Base-by-base conservation (phyloP, 1,139 yeast genomes). In the Lodderomyces metapsilosis region DNA sequence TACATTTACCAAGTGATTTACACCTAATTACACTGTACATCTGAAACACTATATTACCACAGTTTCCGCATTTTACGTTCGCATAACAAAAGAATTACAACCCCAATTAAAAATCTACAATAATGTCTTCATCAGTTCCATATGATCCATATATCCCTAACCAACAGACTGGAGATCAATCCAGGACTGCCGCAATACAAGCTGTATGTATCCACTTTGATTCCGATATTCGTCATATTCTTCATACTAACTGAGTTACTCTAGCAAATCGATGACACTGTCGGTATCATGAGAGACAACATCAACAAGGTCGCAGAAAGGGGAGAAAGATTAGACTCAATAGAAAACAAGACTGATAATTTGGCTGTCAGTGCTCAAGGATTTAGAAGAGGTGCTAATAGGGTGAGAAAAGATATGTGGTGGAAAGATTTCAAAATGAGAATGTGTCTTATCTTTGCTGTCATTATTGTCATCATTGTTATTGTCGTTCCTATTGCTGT, bases 331-430 rank as follows among this genome's bases (percentile, higher is more conserved):
- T 76, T 92, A 52, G 96, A 92, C 56, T 82, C 92, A 40, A 83
- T 92, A 55, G 97, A 92, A 59, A 95, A 88, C 63, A 88, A 91
- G 64, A 94, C 98, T 12, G 96, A 89, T 58, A 88, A 88, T 63
- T 77, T 92, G 58, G 96, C 96, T 33, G 88, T 84, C 41, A 80
- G 91, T 40, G 98, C 99, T 6, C 95, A 88, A 57, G 95, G 96
- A 25, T 94, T 94, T 74, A 88, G 95, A 64, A 80, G 96, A 62
- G 96, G 97, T 34, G 98, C 98, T 44, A 92, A 91, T 68, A 82
- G 96, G 56, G 98, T 92, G 38, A 86, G 99, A 71, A 94, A 91
- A 66, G 96, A 89, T 62, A 92, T 92, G 98, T 92, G 98, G 98
- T 87, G 95, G 88, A 92, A 94, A 67, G 97, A 92, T 64, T 78